A percentile compares a stretch with the other conserved stretches of the same genome.
Conservation (phyloP, 2,329 filamentous ascomycete genomes). For the Pseudogymnoascus sp. region DNA sequence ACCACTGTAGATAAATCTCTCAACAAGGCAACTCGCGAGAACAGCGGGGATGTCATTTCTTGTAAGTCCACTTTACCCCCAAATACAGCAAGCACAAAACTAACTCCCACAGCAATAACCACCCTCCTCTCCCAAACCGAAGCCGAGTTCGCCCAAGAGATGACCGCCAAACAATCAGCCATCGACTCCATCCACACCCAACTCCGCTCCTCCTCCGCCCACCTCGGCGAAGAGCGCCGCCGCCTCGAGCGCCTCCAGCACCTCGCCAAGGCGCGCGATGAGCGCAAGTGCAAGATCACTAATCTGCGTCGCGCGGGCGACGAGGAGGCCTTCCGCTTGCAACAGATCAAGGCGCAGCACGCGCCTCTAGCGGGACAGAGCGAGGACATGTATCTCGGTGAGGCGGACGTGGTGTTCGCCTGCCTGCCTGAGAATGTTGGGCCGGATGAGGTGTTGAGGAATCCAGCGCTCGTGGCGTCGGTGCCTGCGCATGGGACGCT, state of each 20-base stretch:
- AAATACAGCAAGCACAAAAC: slow-evolving; percentile 10
- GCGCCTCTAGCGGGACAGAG: slow-evolving; percentile 30
- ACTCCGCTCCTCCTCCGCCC: slow-evolving; percentile 70
- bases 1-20: slow-evolving; percentile 26
- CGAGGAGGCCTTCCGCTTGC: slow-evolving; percentile 52
- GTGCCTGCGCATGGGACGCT: slow-evolving; percentile 55
- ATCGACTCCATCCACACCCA: slow-evolving; percentile 75
- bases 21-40: slow-evolving; percentile 55
- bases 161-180: slow-evolving; percentile 72
- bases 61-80: slow-evolving; percentile 46
- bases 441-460: slow-evolving; percentile 14
- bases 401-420: slow-evolving; percentile 26
- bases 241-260: slow-evolving; percentile 62
- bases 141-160: slow-evolving; percentile 67
- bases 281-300: slow-evolving; percentile 58
- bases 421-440: slow-evolving; percentile 9
- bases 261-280: slow-evolving; percentile 54
- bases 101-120: slow-evolving; percentile 59
- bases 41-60: slow-evolving; percentile 68
- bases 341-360: slow-evolving; percentile 37
- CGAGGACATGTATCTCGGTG: slow-evolving; percentile 37
- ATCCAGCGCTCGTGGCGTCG: slow-evolving; percentile 15
- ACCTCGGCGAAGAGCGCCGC: slow-evolving; percentile 68
- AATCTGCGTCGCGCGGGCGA: slow-evolving; percentile 71
- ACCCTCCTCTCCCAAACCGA: slow-evolving; percentile 73